phyloP scores from a whole-genome alignment of 805 yeast species.

The Metschnikowia colocasiae region DNA sequence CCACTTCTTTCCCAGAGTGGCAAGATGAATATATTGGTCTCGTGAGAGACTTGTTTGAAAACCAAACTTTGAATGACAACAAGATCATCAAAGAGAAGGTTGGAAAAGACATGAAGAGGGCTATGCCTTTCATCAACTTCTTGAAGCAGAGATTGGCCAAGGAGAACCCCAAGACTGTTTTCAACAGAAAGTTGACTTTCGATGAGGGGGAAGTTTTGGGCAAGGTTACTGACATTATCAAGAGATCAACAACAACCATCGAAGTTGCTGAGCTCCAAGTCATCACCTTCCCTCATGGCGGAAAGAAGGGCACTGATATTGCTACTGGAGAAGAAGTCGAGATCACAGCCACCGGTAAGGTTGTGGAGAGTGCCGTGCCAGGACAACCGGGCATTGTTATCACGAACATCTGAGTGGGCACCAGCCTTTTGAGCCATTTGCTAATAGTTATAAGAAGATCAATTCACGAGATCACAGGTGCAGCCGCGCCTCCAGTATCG shows the following conservation, averaged over 20 bases:
- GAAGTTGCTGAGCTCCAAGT: slow-evolving; percentile 55
- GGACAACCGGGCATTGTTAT: slow-evolving; percentile 88
- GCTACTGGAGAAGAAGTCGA: slow-evolving; percentile 67
- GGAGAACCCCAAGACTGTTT: slow-evolving; percentile 73
- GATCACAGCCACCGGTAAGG: slow-evolving; percentile 61
- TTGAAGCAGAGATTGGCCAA: slow-evolving; percentile 74
- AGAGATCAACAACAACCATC: slow-evolving; percentile 59
- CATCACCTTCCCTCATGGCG: slow-evolving; percentile 61
- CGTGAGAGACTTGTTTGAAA: slow-evolving; percentile 71
- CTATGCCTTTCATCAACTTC: slow-evolving; percentile 92
- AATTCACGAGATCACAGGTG: background rate
- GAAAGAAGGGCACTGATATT: slow-evolving; percentile 58
- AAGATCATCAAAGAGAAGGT: slow-evolving; percentile 59
- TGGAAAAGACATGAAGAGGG: slow-evolving; percentile 91
- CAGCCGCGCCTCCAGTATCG: background rate
- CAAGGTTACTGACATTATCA: slow-evolving; percentile 50
- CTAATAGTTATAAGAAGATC: background rate
- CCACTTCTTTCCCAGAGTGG: slow-evolving; percentile 76
- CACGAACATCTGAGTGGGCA: slow-evolving; percentile 45
- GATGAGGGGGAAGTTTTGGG: slow-evolving; percentile 68
- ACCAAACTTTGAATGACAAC: slow-evolving; percentile 61
- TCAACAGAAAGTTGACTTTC: slow-evolving; percentile 84
- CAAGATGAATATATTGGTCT: slow-evolving; percentile 59
- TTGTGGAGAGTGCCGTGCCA: slow-evolving; percentile 81
- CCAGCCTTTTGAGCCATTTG: background rate